Conservation (phyloP, 768 basidiomycete species). For the Boletus vinaceobasis region DNA sequence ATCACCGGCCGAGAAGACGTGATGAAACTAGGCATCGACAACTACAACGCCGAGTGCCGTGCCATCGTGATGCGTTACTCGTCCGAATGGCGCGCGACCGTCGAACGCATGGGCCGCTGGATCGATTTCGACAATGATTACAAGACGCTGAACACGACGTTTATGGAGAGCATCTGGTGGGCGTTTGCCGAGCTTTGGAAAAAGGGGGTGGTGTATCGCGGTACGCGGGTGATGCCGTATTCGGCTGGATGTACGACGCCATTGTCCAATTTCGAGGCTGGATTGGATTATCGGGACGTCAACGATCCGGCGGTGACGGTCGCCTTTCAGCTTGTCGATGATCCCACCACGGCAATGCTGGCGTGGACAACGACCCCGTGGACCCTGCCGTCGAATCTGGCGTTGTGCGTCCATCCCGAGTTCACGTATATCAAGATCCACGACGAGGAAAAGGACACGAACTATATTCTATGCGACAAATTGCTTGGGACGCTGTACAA, state of each 20-base stretch:
- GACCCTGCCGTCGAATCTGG: constrained; percentile 95
- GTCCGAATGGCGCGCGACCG: constrained; percentile 89
- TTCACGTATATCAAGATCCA: constrained; percentile 96
- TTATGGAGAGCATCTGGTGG: constrained; percentile 99
- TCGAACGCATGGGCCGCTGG: constrained; percentile 99
- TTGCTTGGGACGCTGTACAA: constrained; percentile 89
- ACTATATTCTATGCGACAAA: constrained; percentile 89
- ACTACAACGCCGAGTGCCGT: constrained; percentile 96
- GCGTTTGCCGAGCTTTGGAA: constrained; percentile 93
- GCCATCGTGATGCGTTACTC: constrained; percentile 97
- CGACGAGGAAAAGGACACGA: constrained; percentile 79
- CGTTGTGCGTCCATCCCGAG: constrained; percentile 93
- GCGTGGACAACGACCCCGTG: constrained; percentile 99
- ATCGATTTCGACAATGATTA: constrained; percentile 99
- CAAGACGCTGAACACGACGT: constrained; percentile 89
- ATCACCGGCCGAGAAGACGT: constrained; percentile 95
- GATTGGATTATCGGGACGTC: constrained; percentile 87
- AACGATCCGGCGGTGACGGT: constrained; percentile 95
- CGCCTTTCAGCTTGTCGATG: constrained; percentile 89
- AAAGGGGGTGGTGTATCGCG: constrained; percentile 89
- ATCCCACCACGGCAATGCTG: constrained; percentile 82
- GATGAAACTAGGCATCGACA: constrained; percentile 91
- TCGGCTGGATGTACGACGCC: constrained; percentile 96
- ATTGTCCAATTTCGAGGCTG: constrained; percentile 96
- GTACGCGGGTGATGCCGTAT: constrained; percentile 95